phyloP scores from a whole-genome alignment of 2,329 filamentous ascomycete genomes.

The Diaporthe sp. region DNA sequence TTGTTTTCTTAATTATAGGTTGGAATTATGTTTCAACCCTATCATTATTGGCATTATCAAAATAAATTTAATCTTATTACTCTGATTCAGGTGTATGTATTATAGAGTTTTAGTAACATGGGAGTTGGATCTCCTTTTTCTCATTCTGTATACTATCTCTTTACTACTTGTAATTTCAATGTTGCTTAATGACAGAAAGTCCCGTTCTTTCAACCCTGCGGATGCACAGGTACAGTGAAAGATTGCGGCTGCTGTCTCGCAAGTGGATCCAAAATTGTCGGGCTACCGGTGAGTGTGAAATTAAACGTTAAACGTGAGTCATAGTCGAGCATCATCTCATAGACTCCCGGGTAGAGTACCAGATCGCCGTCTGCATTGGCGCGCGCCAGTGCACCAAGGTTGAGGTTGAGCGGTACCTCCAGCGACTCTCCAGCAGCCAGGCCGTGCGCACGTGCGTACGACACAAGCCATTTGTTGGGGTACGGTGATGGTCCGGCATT shows the following conservation, averaged over 20 bases:
- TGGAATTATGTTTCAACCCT: too few relatives aligned
- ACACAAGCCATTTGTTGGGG: background rate
- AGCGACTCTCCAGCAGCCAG: background rate
- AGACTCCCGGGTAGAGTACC: background rate
- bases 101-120: too few relatives aligned
- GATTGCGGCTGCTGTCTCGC: background rate
- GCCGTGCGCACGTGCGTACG: background rate
- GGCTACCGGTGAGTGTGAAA: background rate
- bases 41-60: too few relatives aligned
- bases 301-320: background rate
- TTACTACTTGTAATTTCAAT: too few relatives aligned
- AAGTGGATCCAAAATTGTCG: background rate
- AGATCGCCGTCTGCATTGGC: background rate
- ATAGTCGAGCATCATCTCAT: constrained; percentile 3
- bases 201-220: too few relatives aligned
- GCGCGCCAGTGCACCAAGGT: constrained; percentile 1
- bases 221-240: too few relatives aligned
- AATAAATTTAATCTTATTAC: too few relatives aligned
- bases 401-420: background rate
- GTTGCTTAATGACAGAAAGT: too few relatives aligned
- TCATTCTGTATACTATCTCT: too few relatives aligned
- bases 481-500: background rate
- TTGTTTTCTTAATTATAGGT: too few relatives aligned
- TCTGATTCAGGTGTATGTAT: too few relatives aligned
- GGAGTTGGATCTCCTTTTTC: too few relatives aligned